These are phyloP conservation scores for Diaporthe sp. DNA, from an alignment of 2,329 filamentous ascomycete species.

Conservation along the genomic window DNA sequence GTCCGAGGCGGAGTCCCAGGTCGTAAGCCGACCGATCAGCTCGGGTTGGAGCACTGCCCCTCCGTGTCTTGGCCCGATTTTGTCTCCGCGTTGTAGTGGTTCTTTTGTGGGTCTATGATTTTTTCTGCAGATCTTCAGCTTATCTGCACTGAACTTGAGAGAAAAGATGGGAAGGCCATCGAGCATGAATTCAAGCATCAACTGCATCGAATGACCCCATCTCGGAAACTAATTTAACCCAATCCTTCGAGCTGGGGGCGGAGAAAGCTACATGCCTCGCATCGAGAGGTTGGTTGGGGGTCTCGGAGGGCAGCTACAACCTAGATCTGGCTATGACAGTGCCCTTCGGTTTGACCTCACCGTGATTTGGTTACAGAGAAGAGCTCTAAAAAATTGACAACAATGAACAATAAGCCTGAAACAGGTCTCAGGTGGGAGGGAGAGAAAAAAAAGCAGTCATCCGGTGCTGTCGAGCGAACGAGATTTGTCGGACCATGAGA, in stretches of 20 bases:
- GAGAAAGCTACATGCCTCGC: not conserved
- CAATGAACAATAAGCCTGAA: not conserved
- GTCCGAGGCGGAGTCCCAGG: not conserved
- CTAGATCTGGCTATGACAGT: not conserved
- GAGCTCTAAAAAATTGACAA: not conserved
- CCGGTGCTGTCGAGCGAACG: not conserved
- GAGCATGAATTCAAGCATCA: not conserved
- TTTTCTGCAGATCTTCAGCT: not conserved
- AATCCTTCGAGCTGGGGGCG: not conserved
- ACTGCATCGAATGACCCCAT: not conserved
- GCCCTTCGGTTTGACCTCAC: not conserved
- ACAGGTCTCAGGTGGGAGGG: not conserved
- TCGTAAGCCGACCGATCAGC: not conserved
- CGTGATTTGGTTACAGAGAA: not conserved
- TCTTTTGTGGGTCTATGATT: not conserved
- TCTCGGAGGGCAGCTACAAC: not conserved
- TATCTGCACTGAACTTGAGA: too few relatives aligned
- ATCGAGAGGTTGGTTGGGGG: not conserved
- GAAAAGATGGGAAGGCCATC: not conserved
- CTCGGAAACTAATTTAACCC: not conserved
- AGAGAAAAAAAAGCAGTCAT: not conserved
- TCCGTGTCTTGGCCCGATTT: constrained; percentile 12
- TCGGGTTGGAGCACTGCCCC: constrained; percentile 7
- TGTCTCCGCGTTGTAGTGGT: constrained; percentile 14
- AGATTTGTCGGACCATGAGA: not conserved